Base-by-base conservation (phyloP, 768 basidiomycete genomes). In the Mycena vulgaris region DNA sequence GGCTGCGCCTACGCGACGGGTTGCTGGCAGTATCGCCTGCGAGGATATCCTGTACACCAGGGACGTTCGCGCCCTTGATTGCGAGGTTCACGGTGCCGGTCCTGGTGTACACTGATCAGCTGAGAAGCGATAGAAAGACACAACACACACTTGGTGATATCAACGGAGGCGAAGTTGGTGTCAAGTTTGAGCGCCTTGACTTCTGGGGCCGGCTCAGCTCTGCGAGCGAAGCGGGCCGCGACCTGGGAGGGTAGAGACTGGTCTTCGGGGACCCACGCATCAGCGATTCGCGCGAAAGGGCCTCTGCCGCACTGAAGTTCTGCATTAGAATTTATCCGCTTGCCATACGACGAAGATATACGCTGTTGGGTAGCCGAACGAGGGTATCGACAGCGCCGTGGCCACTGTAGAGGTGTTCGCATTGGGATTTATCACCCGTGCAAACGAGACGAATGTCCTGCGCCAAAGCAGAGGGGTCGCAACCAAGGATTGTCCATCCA, bases 301-400 rank as follows among this genome's bases (percentile, higher is more conserved):
- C 68, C 55, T 4, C 23, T 47, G 13, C 63, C 69, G 23, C 69
- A 70, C 69, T 70, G n/a, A 9, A 9, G 8, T 39, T 16, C 37
- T 9, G 17, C 8, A 16, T 3, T 3, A 10, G 6, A 17, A n/a
- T 23, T 33, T 19, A 31, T 7, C n/a, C 5, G 21, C 14, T 25
- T 2, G 19, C 5, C 2, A 21, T n/a, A 14, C 5, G 56, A 1
- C n/a, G 1, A 35, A 14, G 5, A 28, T 16, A 55, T 23, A 19
- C 73, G 17, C 21, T 14, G 47, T 80, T 72, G 10, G 81, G 80
- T 0, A 82, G 65, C 13, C 79, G 73, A n/a, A 82, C 80, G 28
- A 82, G 62, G 16, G 77, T 82, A 58, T 78, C 73, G 30, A 73
- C 77, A 9, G 78, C 80, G 16, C 79, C 78, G 35, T 37, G 7